These are phyloP conservation scores for Posidonia oceanica DNA, from an alignment of 116 monocot genomes.

Conservation along the genomic window DNA sequence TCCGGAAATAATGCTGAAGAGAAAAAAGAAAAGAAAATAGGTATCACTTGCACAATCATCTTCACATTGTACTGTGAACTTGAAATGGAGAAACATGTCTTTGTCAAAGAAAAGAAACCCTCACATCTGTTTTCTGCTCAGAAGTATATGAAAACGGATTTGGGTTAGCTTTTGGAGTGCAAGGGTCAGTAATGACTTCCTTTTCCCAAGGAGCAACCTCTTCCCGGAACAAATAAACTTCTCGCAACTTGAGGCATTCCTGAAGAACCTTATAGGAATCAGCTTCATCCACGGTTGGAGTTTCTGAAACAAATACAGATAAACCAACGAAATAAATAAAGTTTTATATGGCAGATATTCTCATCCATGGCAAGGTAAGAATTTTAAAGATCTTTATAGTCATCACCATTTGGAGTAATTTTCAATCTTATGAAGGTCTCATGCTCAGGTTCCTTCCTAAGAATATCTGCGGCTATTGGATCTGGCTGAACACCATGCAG, in stretches of 20 bases:
- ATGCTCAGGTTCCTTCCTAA: conserved; percentile 96
- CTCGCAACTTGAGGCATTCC: conserved; percentile 74
- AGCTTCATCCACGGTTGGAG: conserved; percentile 67
- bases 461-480: conserved; percentile 93
- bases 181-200: conserved; percentile 94
- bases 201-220: conserved; percentile 88
- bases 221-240: conserved; percentile 76
- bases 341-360: background rate
- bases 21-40: background rate
- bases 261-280: conserved; percentile 89
- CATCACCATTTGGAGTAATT: conserved; percentile 15
- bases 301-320: conserved; percentile 37
- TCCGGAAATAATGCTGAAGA: conserved; percentile 80
- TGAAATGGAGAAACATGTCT: conserved; percentile 5
- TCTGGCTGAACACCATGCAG: conserved; percentile 87
- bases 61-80: background rate
- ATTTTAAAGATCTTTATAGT: background rate
- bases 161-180: conserved; percentile 90
- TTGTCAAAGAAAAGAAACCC: conserved; percentile 3
- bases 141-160: conserved; percentile 65
- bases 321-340: background rate
- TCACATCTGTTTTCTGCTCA: conserved; percentile 78
- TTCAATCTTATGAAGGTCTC: conserved; percentile 67
- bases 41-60: background rate
- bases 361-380: background rate